A percentile compares a stretch with the other conserved stretches of the same genome.
phyloP scores from a whole-genome alignment of 768 basidiomycete genomes.

The Leccinum boreale region DNA sequence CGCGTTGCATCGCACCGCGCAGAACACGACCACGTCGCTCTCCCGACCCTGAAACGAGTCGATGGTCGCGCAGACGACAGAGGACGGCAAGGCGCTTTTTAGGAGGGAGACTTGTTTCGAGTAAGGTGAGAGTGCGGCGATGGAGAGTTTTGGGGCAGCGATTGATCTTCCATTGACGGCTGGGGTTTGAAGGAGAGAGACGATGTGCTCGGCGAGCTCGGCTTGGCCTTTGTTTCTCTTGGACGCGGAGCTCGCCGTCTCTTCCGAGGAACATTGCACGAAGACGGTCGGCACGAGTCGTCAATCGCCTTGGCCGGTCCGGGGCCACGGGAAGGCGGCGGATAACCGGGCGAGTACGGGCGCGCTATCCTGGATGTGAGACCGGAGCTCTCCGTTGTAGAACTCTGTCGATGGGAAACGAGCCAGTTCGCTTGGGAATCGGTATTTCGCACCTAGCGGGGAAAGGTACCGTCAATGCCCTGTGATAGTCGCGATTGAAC shows the following conservation, averaged over 20 bases:
- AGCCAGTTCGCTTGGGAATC: constrained; percentile 57
- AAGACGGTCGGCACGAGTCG: constrained; percentile 52
- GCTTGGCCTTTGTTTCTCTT: constrained; percentile 63
- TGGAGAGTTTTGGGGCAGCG: background rate
- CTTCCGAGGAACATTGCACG: constrained; percentile 53
- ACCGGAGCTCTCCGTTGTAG: constrained; percentile 52
- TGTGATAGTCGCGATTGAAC: background rate
- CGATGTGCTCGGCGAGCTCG: constrained; percentile 45
- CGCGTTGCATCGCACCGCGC: constrained; percentile 59
- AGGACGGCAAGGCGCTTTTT: constrained; percentile 33
- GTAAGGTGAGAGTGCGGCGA: constrained; percentile 50
- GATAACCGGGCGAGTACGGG: constrained; percentile 37
- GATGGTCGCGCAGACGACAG: constrained; percentile 22
- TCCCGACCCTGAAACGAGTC: constrained; percentile 65
- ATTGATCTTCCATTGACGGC: background rate
- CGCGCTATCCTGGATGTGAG: constrained; percentile 40
- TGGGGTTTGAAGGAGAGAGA: constrained; percentile 36
- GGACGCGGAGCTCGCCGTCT: constrained; percentile 56
- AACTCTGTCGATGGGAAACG: constrained; percentile 62
- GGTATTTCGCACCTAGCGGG: constrained; percentile 51
- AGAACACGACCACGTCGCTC: constrained; percentile 63
- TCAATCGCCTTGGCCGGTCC: constrained; percentile 12
- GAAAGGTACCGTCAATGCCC: background rate
- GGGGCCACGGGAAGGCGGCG: constrained; percentile 57
- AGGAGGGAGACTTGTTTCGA: constrained; percentile 52